phyloP scores from a whole-genome alignment of 192 early-diverging fungal genomes.

The Coemansia sp. region DNA sequence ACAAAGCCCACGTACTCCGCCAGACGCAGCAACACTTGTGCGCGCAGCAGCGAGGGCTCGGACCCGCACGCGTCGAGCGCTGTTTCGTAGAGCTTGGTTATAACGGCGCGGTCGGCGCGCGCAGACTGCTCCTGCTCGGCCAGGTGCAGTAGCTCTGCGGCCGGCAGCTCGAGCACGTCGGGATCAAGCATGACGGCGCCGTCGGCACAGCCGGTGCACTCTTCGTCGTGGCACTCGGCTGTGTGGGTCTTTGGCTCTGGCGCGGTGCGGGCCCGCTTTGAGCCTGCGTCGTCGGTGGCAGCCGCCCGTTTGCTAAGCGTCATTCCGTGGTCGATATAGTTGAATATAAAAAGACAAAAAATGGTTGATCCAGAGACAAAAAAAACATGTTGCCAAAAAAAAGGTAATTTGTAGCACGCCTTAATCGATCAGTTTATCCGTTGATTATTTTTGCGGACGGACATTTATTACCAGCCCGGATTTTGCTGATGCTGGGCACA shows the following conservation, averaged over 20 bases:
- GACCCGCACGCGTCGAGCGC: too few species aligned
- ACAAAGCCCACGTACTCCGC: conserved; percentile 30
- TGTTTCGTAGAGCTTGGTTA: conserved; percentile 59
- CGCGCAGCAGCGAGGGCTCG: too few species aligned
- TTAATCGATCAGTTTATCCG: too few species aligned
- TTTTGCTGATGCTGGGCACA: too few species aligned
- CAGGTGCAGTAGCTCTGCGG: conserved; percentile 53
- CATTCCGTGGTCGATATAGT: too few species aligned
- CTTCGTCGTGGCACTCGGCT: conserved; percentile 55
- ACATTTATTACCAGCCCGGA: too few species aligned
- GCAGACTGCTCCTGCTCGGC: conserved; percentile 42
- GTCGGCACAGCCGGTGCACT: conserved; percentile 61
- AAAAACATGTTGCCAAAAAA: too few species aligned
- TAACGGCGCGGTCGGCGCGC: conserved; percentile 36
- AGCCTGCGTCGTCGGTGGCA: neutral
- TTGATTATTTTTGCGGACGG: too few species aligned
- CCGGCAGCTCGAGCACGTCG: conserved; percentile 18
- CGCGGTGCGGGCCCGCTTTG: conserved; percentile 23
- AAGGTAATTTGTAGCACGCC: too few species aligned
- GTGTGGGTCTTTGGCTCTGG: conserved; percentile 34
- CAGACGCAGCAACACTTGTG: conserved; percentile 25
- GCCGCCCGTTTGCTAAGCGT: conserved; percentile 13
- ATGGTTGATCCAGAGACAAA: too few species aligned
- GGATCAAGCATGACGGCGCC: conserved; percentile 51
- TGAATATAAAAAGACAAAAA: too few species aligned